Conservation (phyloP, 257 asterid species). For the Solanum sejunctum region DNA sequence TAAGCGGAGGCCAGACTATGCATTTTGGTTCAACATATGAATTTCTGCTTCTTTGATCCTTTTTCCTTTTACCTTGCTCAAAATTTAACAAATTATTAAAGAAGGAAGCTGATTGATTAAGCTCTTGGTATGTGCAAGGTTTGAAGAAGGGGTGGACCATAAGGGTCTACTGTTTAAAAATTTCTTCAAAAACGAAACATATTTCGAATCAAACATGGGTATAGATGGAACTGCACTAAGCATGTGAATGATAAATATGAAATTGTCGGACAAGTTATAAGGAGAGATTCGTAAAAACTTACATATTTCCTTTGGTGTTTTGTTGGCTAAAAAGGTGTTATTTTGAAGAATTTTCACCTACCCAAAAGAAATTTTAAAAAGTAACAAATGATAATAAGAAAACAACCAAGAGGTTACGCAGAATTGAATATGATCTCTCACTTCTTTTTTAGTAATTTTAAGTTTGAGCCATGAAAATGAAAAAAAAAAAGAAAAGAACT, state of each 20-base stretch:
- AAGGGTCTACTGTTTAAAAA: too few relatives aligned
- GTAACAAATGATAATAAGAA: background rate
- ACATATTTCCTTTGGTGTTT: background rate
- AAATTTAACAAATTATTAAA: background rate
- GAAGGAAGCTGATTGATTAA: background rate
- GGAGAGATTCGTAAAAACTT: background rate
- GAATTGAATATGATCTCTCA: background rate
- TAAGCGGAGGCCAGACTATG: background rate
- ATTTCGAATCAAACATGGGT: background rate
- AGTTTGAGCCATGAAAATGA: background rate
- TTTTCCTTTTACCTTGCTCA: background rate
- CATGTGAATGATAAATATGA: background rate
- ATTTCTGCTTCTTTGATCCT: background rate
- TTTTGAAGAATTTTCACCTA: background rate
- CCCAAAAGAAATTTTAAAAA: background rate
- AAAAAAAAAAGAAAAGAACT: background rate
- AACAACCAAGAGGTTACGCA: background rate
- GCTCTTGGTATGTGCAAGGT: background rate
- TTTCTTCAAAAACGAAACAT: background rate
- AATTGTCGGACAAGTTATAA: background rate
- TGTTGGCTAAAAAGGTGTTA: background rate
- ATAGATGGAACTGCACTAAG: background rate
- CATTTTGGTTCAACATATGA: background rate
- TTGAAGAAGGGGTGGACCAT: background rate
- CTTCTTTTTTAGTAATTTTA: background rate